Conservation (phyloP, 345 rosid genomes). For the Microthlaspi erraticum region DNA sequence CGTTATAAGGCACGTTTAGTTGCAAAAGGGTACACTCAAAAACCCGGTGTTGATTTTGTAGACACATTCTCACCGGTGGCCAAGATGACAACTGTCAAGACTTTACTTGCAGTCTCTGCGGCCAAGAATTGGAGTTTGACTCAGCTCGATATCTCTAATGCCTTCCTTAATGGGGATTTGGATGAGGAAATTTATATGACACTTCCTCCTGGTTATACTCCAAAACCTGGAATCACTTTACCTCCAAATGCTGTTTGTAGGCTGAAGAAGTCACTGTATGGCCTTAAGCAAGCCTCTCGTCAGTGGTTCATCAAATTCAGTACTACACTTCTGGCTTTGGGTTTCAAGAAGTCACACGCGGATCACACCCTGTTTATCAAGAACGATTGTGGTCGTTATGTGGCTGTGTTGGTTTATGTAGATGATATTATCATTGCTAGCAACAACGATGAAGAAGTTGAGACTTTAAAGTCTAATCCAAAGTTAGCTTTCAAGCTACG, state of each 20-base stretch:
- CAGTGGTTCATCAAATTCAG: background rate
- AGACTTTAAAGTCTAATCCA: background rate
- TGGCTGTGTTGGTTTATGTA: background rate
- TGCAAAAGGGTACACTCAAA: background rate
- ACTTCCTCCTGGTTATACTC: background rate
- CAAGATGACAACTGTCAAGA: background rate
- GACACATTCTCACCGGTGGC: background rate
- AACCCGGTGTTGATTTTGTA: background rate
- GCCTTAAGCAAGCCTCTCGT: background rate
- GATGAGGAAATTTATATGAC: background rate
- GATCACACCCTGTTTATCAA: background rate
- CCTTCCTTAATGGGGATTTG: background rate
- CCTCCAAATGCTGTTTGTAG: background rate
- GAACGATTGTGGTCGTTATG: background rate
- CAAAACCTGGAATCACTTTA: background rate
- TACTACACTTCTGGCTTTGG: background rate
- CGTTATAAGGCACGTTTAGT: background rate
- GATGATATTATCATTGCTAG: background rate
- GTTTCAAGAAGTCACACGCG: background rate
- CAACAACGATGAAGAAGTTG: background rate
- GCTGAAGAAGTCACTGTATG: background rate
- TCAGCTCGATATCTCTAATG: background rate
- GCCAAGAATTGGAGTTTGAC: background rate
- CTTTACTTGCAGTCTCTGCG: background rate
- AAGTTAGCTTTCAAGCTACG: accelerated